Evolutionary conservation across 2,329 filamentous ascomycete genomes (phyloP).

Genomic region (Beauveria pseudobassiana): DNA sequence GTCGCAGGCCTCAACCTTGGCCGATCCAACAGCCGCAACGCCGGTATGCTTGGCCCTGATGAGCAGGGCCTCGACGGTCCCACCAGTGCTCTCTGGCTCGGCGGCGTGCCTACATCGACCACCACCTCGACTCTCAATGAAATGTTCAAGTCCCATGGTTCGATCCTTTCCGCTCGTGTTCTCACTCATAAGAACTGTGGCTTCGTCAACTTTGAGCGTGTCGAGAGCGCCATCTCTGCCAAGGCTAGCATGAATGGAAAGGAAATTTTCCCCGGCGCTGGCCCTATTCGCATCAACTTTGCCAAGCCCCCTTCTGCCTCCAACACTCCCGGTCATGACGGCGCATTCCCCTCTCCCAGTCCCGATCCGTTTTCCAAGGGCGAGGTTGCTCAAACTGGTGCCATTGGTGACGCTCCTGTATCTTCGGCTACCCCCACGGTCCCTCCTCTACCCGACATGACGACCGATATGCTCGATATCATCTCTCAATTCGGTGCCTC

Average conservation of each 20-base stretch:
- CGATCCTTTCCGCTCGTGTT: constrained; percentile 85
- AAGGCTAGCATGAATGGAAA: constrained; percentile 87
- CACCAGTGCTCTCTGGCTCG: constrained; percentile 91
- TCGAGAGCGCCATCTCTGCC: constrained; percentile 85
- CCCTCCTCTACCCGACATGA: constrained; percentile 68
- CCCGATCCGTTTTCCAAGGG: constrained; percentile 70
- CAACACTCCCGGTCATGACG: constrained; percentile 81
- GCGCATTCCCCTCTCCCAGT: constrained; percentile 82
- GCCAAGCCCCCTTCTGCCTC: constrained; percentile 90
- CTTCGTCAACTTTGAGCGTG: constrained; percentile 92
- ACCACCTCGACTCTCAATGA: constrained; percentile 91
- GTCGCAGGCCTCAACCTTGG: constrained; percentile 74
- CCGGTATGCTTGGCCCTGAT: constrained; percentile 62
- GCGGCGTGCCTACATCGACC: constrained; percentile 93
- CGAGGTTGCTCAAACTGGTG: constrained; percentile 31
- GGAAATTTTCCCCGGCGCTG: constrained; percentile 95
- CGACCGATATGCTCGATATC: constrained; percentile 76
- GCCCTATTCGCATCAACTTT: constrained; percentile 91
- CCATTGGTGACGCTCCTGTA: constrained; percentile 30
- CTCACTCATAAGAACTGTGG: constrained; percentile 98
- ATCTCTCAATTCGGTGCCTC: constrained; percentile 82
- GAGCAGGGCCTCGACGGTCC: constrained; percentile 80
- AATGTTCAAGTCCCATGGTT: constrained; percentile 90
- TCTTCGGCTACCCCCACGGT: constrained; percentile 50
- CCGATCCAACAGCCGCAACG: constrained; percentile 56